Conservation (phyloP, 169 alveolate species). For the Eimeria acervulina region DNA sequence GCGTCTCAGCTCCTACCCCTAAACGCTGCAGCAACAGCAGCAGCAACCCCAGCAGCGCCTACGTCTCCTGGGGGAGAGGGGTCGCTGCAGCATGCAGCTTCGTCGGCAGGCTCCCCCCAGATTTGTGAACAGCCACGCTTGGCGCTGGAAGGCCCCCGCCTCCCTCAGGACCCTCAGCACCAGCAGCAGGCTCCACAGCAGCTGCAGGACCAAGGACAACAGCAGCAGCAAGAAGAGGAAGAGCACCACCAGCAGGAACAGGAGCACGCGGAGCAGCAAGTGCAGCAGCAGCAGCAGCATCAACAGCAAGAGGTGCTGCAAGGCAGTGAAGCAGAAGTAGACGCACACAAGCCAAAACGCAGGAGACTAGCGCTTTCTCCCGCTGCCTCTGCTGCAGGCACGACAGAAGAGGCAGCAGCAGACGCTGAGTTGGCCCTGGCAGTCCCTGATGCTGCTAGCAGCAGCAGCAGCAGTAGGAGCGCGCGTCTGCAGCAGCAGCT, state of each 20-base stretch:
- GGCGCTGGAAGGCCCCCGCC: neutral
- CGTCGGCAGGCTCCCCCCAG: neutral
- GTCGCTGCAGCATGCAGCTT: neutral
- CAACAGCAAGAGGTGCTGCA: constrained; percentile 17
- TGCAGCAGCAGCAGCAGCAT: constrained; percentile 39
- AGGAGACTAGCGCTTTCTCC: neutral
- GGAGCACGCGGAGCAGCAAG: too few relatives aligned
- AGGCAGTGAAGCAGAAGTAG: neutral
- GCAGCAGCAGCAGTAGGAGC: constrained; percentile 43
- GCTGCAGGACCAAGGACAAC: constrained; percentile 12
- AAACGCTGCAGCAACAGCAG: neutral
- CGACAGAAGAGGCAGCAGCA: constrained; percentile 4
- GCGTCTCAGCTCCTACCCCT: constrained; percentile 24
- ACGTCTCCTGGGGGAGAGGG: neutral
- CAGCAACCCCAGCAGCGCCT: constrained; percentile 3
- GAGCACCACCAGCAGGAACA: constrained; percentile 31
- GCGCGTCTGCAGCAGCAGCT: constrained; percentile 52
- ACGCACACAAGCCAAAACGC: constrained; percentile 40
- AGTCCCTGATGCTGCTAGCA: neutral
- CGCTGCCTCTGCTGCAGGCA: neutral
- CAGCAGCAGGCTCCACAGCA: constrained; percentile 36
- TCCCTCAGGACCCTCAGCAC: neutral
- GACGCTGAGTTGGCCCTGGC: neutral
- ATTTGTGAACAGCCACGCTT: neutral
- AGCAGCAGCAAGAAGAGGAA: constrained; percentile 1